Percentiles rank a stretch among this genome's conserved stretches.
These are phyloP conservation scores for Streptanthus diversifolius DNA, from an alignment of 345 rosid species.

Conservation along the genomic window DNA sequence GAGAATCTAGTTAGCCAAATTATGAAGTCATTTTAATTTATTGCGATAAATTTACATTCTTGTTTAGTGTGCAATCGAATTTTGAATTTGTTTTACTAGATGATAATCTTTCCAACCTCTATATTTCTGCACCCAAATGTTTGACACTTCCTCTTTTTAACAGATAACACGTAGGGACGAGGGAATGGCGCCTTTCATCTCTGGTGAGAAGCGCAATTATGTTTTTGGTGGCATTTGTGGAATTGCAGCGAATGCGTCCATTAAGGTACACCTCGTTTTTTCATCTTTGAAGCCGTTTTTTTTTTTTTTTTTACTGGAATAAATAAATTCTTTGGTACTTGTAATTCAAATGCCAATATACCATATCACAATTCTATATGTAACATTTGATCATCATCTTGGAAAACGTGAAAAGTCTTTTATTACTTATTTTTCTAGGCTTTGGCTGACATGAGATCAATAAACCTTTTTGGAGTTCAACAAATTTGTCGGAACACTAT, in stretches of 20 bases:
- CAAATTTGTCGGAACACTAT: constrained; percentile 96
- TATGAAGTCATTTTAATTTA: neutral
- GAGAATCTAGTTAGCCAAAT: constrained; percentile 15
- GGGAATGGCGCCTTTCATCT: constrained; percentile 85
- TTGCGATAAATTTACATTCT: neutral
- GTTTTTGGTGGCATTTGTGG: constrained; percentile 96
- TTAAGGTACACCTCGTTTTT: constrained; percentile 57
- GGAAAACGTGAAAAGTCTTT: neutral
- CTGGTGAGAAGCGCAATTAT: constrained; percentile 66
- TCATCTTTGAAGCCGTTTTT: neutral
- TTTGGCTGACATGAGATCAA: constrained; percentile 71
- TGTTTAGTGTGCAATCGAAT: neutral
- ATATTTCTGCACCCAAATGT: neutral
- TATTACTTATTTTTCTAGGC: constrained; percentile 45
- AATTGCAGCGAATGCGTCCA: constrained; percentile 76
- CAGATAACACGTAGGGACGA: constrained; percentile 97
- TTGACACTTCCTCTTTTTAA: neutral
- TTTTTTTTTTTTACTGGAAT: neutral
- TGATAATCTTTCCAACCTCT: neutral
- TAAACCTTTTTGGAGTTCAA: constrained; percentile 98
- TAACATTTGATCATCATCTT: neutral
- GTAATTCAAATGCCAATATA: neutral
- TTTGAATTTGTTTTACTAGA: constrained; percentile 19
- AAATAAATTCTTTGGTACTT: neutral
- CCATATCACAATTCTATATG: neutral